A percentile compares a stretch with the other conserved stretches of the same genome.
These are phyloP conservation scores for Penicillium aurantiogriseum DNA, from an alignment of 2,329 filamentous ascomycete species.

Conservation along the genomic window DNA sequence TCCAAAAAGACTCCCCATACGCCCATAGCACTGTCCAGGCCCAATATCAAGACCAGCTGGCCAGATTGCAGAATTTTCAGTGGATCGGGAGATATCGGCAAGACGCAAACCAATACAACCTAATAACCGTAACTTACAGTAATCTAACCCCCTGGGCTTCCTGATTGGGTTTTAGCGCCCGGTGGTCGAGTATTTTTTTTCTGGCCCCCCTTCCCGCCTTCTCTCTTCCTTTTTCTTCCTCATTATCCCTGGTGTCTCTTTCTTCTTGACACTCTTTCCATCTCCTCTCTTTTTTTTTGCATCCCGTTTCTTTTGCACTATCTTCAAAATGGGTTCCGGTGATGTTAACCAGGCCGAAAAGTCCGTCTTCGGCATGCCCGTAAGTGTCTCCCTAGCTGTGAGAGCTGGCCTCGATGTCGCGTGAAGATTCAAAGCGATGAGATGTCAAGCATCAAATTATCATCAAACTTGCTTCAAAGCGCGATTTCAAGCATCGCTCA, in stretches of 20 bases:
- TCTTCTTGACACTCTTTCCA: conserved; percentile 35
- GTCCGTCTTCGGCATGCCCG: conserved; percentile 55
- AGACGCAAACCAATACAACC: conserved; percentile 13
- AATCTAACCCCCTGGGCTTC: conserved; percentile 10
- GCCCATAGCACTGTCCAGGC: neutral
- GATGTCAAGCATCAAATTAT: neutral
- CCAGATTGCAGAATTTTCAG: conserved; percentile 19
- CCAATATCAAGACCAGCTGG: conserved; percentile 2
- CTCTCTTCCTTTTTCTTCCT: conserved; percentile 45
- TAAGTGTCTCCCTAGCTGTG: conserved; percentile 33
- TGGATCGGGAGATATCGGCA: conserved; percentile 42
- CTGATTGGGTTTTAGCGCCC: conserved; percentile 33
- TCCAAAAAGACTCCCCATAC: neutral
- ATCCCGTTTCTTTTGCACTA: conserved; percentile 41
- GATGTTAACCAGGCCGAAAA: conserved; percentile 53
- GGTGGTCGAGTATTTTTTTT: conserved; percentile 40
- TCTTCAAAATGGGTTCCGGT: conserved; percentile 48
- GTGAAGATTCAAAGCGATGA: neutral
- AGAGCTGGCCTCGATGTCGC: neutral
- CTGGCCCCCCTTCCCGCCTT: conserved; percentile 32
- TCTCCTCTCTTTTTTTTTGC: conserved; percentile 41
- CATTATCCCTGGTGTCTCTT: conserved; percentile 33
- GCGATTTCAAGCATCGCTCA: neutral
- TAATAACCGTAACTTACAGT: conserved; percentile 12
- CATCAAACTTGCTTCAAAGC: neutral